phyloP scores from a whole-genome alignment of 73 alveolate genomes.

The Symbiodinium natans region DNA sequence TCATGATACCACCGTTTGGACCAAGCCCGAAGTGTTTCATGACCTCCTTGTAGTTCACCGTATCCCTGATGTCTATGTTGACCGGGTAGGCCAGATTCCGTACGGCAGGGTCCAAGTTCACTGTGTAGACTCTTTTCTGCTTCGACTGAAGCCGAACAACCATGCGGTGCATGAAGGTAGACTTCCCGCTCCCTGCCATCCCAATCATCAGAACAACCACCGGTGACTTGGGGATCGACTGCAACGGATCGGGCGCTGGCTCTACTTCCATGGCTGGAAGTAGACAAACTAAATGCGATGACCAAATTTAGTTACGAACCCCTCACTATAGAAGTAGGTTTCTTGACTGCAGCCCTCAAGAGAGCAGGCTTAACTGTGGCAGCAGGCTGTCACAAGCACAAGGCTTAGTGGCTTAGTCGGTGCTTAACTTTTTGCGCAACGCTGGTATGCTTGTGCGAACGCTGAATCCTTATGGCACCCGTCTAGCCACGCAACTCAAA shows the following conservation, averaged over 20 bases:
- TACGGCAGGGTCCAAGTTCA: conserved; percentile 98
- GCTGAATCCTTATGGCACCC: too few relatives aligned
- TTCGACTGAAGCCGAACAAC: conserved; percentile 93
- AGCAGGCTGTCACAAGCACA: too few relatives aligned
- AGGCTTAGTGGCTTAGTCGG: too few relatives aligned
- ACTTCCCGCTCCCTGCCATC: conserved; percentile 96
- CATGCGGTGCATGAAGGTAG: conserved; percentile 95
- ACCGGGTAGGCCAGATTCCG: conserved; percentile 96
- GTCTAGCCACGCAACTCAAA: too few relatives aligned
- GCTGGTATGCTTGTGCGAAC: too few relatives aligned
- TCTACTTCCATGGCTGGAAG: neutral
- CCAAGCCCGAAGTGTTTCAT: conserved; percentile 97
- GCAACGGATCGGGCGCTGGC: neutral
- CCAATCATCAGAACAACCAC: conserved; percentile 90
- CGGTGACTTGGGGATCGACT: conserved; percentile 64
- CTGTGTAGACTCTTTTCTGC: conserved; percentile 96
- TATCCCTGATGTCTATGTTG: conserved; percentile 97
- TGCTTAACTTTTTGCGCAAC: too few relatives aligned
- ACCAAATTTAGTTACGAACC: too few relatives aligned
- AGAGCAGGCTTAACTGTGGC: too few relatives aligned
- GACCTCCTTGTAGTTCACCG: conserved; percentile 97
- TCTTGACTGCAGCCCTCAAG: too few relatives aligned
- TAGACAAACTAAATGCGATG: neutral
- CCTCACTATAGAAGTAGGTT: too few relatives aligned
- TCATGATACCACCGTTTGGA: conserved; percentile 98